Evolutionary conservation across 2,329 filamentous ascomycete genomes (phyloP).

Genomic region (Didymella lethalis): DNA sequence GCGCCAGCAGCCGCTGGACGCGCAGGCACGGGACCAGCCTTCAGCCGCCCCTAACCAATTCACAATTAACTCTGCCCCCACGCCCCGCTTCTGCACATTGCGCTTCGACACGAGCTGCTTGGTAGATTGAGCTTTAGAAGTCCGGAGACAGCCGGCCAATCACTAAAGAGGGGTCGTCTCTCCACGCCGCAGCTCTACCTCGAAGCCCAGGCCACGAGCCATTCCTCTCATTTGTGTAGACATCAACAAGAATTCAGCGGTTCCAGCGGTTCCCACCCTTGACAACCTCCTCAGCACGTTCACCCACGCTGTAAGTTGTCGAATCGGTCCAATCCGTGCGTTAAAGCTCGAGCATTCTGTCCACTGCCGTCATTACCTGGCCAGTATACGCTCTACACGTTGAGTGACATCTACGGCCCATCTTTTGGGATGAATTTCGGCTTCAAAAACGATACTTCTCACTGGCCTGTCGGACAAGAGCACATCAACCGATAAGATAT

Average conservation of each 20-base stretch:
- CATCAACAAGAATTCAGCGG: conserved; percentile 22
- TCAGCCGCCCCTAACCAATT: conserved; percentile 28
- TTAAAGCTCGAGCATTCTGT: conserved; percentile 20
- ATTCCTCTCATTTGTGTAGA: conserved; percentile 25
- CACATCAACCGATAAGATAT: conserved; percentile 51
- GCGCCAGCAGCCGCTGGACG: conserved; percentile 35
- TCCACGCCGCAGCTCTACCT: conserved; percentile 43
- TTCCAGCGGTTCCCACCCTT: conserved; percentile 26
- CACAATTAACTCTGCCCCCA: conserved; percentile 38
- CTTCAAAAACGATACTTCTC: conserved; percentile 53
- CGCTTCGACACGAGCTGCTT: conserved; percentile 35
- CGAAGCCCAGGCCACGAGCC: conserved; percentile 32
- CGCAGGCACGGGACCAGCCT: conserved; percentile 33
- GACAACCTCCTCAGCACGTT: conserved; percentile 18
- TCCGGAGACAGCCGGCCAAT: conserved; percentile 39
- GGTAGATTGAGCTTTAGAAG: conserved; percentile 30
- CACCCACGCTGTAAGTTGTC: conserved; percentile 30
- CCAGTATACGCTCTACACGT: conserved; percentile 6
- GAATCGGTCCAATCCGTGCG: conserved; percentile 25
- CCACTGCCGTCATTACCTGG: conserved; percentile 16
- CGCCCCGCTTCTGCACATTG: conserved; percentile 35
- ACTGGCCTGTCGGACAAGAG: conserved; percentile 58
- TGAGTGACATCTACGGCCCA: conserved; percentile 4
- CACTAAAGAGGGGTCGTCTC: conserved; percentile 29
- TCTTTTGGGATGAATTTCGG: conserved; percentile 49